Evolutionary conservation across 169 alveolate genomes (phyloP).

Genomic region (Besnoitia besnoiti): DNA sequence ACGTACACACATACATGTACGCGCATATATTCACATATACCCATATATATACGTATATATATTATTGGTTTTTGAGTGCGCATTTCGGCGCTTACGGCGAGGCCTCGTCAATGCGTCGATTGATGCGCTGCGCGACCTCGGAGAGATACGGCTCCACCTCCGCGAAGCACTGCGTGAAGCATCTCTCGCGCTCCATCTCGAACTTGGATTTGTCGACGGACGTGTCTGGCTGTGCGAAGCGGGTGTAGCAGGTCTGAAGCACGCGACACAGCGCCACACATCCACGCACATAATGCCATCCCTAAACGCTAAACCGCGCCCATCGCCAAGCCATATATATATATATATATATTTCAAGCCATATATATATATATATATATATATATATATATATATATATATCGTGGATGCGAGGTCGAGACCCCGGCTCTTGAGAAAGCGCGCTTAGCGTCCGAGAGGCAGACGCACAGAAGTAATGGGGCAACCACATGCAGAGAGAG

Average conservation of each 20-base stretch:
- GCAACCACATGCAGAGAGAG: too few relatives aligned
- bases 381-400: not conserved
- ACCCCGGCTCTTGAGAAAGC: too few relatives aligned
- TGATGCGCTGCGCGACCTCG: not conserved
- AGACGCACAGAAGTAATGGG: too few relatives aligned
- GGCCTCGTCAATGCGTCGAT: slow-evolving; percentile 1
- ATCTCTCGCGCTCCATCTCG: not conserved
- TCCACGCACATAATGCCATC: not conserved
- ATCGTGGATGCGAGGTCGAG: too few relatives aligned
- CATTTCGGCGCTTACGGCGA: not conserved
- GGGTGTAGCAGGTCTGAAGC: slow-evolving; percentile 8
- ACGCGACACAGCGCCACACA: not conserved
- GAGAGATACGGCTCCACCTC: slow-evolving; percentile 22
- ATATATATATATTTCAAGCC: not conserved
- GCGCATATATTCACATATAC: not conserved
- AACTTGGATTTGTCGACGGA: not conserved
- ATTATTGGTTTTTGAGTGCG: not conserved
- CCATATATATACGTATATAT: not conserved
- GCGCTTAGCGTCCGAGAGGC: too few relatives aligned
- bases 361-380: not conserved
- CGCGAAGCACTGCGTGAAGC: not conserved
- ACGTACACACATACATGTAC: not conserved
- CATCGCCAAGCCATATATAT: not conserved
- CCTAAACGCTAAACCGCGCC: not conserved
- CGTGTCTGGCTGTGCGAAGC: slow-evolving; percentile 19